Percentiles rank a stretch among this genome's conserved stretches.
Evolutionary conservation across 2,329 filamentous ascomycete species (phyloP).

Genomic region (Colletotrichum nymphaeae): DNA sequence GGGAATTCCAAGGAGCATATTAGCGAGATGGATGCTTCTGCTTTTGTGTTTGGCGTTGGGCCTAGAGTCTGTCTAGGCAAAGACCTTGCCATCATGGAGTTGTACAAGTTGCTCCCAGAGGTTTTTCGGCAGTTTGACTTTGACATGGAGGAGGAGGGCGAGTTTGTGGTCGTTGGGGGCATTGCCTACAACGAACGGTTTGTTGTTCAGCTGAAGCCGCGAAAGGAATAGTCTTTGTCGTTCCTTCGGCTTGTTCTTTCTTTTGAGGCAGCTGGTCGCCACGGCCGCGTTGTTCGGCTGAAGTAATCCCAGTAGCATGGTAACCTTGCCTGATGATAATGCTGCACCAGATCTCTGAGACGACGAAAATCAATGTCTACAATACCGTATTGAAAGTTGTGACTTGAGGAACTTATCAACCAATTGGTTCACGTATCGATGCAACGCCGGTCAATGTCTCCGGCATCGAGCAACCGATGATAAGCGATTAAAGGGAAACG

Average conservation of each 20-base stretch:
- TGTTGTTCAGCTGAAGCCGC: neutral
- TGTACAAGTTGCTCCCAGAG: conserved; percentile 19
- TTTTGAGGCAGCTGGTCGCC: neutral
- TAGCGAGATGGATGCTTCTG: conserved; percentile 8
- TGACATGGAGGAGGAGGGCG: neutral
- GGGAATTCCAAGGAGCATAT: conserved; percentile 3
- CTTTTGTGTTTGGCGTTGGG: conserved; percentile 14
- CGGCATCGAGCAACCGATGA: neutral
- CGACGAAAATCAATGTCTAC: no score
- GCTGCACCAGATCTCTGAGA: no score
- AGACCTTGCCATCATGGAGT: conserved; percentile 15
- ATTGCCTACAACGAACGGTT: neutral
- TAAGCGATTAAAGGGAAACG: neutral
- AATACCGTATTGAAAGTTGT: no score
- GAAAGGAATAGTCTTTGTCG: neutral
- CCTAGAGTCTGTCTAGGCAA: conserved; percentile 13
- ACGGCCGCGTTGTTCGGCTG: no score
- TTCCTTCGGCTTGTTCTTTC: neutral
- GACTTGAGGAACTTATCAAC: no score
- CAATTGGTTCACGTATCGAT: neutral
- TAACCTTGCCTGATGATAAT: no score
- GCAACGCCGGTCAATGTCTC: neutral
- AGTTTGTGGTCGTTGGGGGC: neutral
- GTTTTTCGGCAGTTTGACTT: conserved; percentile 20
- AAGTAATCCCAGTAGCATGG: no score